These are phyloP conservation scores for Oldenlandia corymbosa DNA, from an alignment of 257 asterid species.

Conservation along the genomic window DNA sequence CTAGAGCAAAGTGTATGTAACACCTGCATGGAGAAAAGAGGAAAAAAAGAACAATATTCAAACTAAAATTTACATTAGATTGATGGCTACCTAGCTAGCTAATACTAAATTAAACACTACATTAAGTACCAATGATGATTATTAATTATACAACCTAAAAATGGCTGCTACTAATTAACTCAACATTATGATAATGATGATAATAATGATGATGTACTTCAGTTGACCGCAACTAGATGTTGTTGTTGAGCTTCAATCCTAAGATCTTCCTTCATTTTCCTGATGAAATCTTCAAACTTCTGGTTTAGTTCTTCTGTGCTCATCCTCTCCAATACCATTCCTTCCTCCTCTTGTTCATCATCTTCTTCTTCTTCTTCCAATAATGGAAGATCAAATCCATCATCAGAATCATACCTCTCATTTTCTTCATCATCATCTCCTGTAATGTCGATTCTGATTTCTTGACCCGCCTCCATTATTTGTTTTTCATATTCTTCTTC, in stretches of 20 bases:
- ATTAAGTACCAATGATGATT: too few species aligned
- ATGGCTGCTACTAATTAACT: not conserved
- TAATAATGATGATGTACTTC: not conserved
- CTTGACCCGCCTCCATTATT: not conserved
- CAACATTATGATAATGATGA: too few species aligned
- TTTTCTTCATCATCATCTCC: constrained; percentile 4
- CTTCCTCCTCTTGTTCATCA: constrained; percentile 12
- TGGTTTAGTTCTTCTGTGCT: constrained; percentile 34
- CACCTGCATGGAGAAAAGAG: too few species aligned
- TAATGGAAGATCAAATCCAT: not conserved
- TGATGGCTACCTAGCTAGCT: too few species aligned
- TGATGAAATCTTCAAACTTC: constrained; percentile 38
- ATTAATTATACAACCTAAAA: too few species aligned
- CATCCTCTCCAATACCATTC: constrained; percentile 13
- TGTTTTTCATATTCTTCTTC: not conserved
- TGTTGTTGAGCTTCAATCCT: constrained; percentile 33
- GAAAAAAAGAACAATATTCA: too few species aligned
- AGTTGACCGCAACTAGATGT: constrained; percentile 21
- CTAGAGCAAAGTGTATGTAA: too few species aligned
- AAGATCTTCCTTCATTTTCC: constrained; percentile 33
- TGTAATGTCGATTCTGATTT: not conserved
- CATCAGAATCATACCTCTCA: not conserved
- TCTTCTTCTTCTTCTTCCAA: constrained; percentile 8
- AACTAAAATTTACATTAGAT: too few species aligned
- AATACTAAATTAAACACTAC: too few species aligned